A percentile compares a stretch with the other conserved stretches of the same genome.
Evolutionary conservation across 345 rosid species (phyloP).

Genomic region (Psidium guajava): DNA sequence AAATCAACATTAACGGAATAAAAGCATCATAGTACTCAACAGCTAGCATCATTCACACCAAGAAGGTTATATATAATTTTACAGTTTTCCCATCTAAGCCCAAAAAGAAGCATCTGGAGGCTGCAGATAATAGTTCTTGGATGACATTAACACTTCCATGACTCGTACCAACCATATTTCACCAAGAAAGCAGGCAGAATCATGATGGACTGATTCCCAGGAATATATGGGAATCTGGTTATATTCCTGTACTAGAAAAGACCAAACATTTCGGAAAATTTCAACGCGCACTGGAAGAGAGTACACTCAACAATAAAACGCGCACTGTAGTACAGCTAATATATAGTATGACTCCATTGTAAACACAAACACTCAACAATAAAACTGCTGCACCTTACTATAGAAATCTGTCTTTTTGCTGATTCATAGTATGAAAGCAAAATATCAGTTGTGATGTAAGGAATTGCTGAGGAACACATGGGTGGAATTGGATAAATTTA

Average conservation of each 20-base stretch:
- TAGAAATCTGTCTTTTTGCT: neutral
- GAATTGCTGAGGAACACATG: neutral
- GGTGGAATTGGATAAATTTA: neutral
- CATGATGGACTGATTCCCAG: neutral
- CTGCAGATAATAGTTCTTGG: neutral
- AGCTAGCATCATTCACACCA: neutral
- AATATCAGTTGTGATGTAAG: neutral
- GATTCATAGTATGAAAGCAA: neutral
- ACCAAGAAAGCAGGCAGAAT: neutral
- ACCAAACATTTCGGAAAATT: neutral
- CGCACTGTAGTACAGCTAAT: neutral
- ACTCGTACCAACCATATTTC: neutral
- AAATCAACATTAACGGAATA: neutral
- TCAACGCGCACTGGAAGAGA: neutral
- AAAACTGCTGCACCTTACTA: neutral
- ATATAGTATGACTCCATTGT: neutral
- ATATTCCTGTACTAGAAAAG: neutral
- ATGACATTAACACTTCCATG: neutral
- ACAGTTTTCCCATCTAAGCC: neutral
- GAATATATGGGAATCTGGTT: neutral
- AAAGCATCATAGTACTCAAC: neutral
- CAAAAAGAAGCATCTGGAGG: neutral
- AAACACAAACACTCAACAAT: neutral
- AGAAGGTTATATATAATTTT: neutral
- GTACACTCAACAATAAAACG: no score